Evolutionary conservation across 139 green algal species (phyloP).

Genomic region (Chlorokybus atmophyticus): DNA sequence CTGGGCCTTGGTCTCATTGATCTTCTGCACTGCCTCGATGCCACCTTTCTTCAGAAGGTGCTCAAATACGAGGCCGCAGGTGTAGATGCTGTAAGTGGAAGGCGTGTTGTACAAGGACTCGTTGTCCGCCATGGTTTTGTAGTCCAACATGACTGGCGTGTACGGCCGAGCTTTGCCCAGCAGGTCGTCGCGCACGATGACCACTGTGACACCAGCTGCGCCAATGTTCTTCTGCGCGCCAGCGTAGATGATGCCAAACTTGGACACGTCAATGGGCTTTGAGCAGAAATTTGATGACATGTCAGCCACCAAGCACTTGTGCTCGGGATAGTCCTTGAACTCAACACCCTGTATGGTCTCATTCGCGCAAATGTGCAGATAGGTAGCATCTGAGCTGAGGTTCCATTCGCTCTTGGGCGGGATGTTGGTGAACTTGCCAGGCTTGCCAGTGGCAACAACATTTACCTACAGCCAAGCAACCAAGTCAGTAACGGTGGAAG

Average conservation of each 20-base stretch:
- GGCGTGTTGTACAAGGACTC: conserved; percentile 97
- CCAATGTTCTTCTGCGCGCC: conserved; percentile 99
- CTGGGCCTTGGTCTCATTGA: conserved; percentile 60
- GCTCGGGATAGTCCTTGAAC: conserved; percentile 60
- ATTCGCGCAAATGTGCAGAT: conserved; percentile 98
- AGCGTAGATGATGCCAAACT: conserved; percentile 89
- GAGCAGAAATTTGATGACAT: conserved; percentile 95
- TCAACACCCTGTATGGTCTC: conserved; percentile 99
- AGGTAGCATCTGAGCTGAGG: conserved; percentile 60
- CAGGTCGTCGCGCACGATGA: conserved; percentile 91
- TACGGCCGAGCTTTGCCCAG: conserved; percentile 58
- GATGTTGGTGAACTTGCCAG: conserved; percentile 59
- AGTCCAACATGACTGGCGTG: conserved; percentile 90
- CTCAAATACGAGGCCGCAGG: conserved; percentile 93
- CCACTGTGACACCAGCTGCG: conserved; percentile 80
- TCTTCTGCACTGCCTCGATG: conserved; percentile 46
- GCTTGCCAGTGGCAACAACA: conserved; percentile 69
- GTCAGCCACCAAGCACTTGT: conserved; percentile 71
- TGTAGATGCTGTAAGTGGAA: conserved; percentile 93
- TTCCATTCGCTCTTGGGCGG: conserved; percentile 63
- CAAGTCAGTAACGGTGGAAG: too few species aligned
- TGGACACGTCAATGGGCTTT: conserved; percentile 92
- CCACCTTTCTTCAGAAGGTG: conserved; percentile 59
- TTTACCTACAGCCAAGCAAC: too few species aligned
- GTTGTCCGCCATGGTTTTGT: conserved; percentile 67